Conservation (phyloP, 2,329 filamentous ascomycete genomes). For the Botrytis fragariae region DNA sequence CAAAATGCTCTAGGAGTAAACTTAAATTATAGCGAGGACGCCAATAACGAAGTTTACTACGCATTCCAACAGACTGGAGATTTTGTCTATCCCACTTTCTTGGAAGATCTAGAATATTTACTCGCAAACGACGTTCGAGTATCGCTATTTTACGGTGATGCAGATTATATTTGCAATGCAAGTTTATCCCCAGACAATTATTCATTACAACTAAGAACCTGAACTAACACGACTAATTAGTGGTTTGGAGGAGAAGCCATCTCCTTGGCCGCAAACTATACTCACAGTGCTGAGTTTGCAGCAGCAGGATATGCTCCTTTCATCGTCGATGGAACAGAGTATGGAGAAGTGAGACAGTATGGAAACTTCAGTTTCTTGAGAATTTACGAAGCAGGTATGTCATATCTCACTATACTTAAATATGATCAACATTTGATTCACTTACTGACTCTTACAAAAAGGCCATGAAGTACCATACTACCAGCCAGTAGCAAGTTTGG, state of each 20-base stretch:
- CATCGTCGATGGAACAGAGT: constrained; percentile 50
- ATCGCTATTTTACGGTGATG: constrained; percentile 56
- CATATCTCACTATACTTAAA: not conserved
- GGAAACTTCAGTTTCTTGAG: constrained; percentile 46
- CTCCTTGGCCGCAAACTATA: constrained; percentile 49
- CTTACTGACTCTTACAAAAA: constrained; percentile 15
- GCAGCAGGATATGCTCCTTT: constrained; percentile 57
- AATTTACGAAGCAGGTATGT: constrained; percentile 32
- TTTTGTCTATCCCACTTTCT: constrained; percentile 60
- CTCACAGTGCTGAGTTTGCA: constrained; percentile 48
- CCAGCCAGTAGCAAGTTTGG: constrained; percentile 32
- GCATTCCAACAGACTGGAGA: constrained; percentile 53
- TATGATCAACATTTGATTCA: not conserved
- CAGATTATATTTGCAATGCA: constrained; percentile 33
- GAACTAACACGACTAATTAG: constrained; percentile 36
- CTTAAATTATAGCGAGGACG: constrained; percentile 12
- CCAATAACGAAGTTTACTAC: constrained; percentile 42
- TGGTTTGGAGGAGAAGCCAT: constrained; percentile 56
- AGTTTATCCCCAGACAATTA: not conserved
- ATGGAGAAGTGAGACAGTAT: constrained; percentile 58
- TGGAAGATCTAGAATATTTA: constrained; percentile 45
- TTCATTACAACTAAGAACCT: not conserved
- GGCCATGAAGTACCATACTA: constrained; percentile 33
- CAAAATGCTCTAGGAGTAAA: constrained; percentile 22
- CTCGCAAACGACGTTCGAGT: constrained; percentile 51